A percentile compares a stretch with the other conserved stretches of the same genome.
phyloP scores from a whole-genome alignment of 192 early-diverging fungal species.

The Chytriomyces confervae region DNA sequence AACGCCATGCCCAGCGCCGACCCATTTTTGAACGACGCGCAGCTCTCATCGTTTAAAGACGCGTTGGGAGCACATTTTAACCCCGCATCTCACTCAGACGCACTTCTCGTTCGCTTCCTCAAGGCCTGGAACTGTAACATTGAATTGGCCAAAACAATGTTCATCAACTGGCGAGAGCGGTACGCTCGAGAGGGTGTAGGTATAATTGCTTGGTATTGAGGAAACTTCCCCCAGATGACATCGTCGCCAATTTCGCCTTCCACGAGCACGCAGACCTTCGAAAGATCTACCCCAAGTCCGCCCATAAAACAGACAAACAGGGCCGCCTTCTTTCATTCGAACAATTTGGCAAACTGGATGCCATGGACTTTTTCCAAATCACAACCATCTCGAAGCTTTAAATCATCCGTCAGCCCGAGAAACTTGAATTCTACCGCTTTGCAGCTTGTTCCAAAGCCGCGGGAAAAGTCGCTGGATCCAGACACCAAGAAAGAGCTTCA shows the following conservation, averaged over 20 bases:
- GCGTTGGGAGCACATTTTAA: slow-evolving; percentile 7
- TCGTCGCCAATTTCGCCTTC: slow-evolving; percentile 54
- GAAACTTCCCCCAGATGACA: slow-evolving; percentile 37
- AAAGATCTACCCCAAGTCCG: slow-evolving; percentile 67
- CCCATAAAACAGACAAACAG: slow-evolving; percentile 83
- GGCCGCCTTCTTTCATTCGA: slow-evolving; percentile 88
- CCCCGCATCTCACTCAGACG: slow-evolving; percentile 53
- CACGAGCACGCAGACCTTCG: slow-evolving; percentile 57
- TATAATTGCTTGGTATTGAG: background rate
- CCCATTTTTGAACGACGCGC: too few relatives aligned
- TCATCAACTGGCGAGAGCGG: slow-evolving; percentile 56
- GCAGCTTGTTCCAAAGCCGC: slow-evolving; percentile 59
- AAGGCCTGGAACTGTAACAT: slow-evolving; percentile 69
- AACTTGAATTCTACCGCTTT: slow-evolving; percentile 66
- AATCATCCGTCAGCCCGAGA: slow-evolving; percentile 67
- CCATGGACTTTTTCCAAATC: slow-evolving; percentile 57
- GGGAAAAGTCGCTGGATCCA: too few relatives aligned
- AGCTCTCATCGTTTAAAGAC: too few relatives aligned
- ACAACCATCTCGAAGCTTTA: slow-evolving; percentile 62
- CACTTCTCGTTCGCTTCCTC: slow-evolving; percentile 65
- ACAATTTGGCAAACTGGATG: slow-evolving; percentile 70
- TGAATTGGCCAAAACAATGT: slow-evolving; percentile 63
- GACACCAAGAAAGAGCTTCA: too few relatives aligned
- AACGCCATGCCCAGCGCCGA: too few relatives aligned
- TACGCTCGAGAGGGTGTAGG: slow-evolving; percentile 47